Evolutionary conservation across 192 early-diverging fungal genomes (phyloP).

Genomic region (Backusella australiensis): DNA sequence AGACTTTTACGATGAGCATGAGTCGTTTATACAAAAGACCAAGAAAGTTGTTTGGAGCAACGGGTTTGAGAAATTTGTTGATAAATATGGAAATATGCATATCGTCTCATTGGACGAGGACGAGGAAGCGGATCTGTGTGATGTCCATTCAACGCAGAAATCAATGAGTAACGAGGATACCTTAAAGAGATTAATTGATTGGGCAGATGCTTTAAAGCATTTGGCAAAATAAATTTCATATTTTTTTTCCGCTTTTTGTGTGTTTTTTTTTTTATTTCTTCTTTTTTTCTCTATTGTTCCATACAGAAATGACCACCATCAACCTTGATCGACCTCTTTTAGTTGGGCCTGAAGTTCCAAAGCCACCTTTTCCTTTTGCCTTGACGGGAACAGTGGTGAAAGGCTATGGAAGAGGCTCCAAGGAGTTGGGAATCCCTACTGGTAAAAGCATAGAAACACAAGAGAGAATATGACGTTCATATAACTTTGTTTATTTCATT

Average conservation of each 20-base stretch:
- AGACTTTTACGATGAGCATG: not conserved
- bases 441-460: slow-evolving; percentile 46
- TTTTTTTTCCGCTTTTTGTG: not conserved
- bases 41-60: slow-evolving; percentile 3
- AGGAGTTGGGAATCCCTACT: slow-evolving; percentile 97
- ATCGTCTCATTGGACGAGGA: not conserved
- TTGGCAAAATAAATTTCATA: not conserved
- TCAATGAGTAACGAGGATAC: slow-evolving; percentile 2
- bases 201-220: slow-evolving; percentile 1
- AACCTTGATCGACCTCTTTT: slow-evolving; percentile 56
- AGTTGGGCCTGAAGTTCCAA: slow-evolving; percentile 57
- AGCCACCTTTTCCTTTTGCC: slow-evolving; percentile 72
- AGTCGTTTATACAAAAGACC: not conserved
- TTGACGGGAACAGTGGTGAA: slow-evolving; percentile 79
- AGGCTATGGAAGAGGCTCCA: slow-evolving; percentile 95
- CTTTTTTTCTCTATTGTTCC: not conserved
- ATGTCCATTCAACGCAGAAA: not conserved
- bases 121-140: not conserved
- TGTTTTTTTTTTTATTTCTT: not conserved
- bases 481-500: not conserved
- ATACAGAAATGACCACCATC: not conserved
- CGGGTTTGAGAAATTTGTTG: not conserved
- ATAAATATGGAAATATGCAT: not conserved
- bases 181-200: not conserved
- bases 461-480: not conserved